A percentile compares a stretch with the other conserved stretches of the same genome.
phyloP scores from a whole-genome alignment of 1,284 basidiomycete genomes.

The Apiotrichum domesticum region DNA sequence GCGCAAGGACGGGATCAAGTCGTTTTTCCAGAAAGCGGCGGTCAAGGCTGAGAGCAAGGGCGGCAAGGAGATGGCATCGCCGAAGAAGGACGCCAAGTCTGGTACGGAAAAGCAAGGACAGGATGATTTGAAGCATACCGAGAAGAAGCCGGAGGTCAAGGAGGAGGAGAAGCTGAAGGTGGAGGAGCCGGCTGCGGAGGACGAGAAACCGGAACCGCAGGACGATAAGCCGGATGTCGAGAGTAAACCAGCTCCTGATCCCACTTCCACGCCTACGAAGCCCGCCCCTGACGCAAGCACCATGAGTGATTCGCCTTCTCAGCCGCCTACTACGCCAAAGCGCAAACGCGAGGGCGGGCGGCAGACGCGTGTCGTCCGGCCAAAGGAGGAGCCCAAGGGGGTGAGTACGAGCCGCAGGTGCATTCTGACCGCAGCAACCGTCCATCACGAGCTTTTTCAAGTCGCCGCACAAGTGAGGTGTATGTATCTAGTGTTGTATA shows the following conservation, averaged over 20 bases:
- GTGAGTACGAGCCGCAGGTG: constrained; percentile 14
- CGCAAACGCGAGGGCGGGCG: constrained; percentile 18
- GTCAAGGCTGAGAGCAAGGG: not conserved
- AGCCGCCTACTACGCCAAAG: not conserved
- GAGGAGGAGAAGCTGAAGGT: not conserved
- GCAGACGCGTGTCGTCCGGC: constrained; percentile 32
- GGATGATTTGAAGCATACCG: too few species aligned
- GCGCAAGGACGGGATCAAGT: constrained; percentile 80
- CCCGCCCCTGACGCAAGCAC: not conserved
- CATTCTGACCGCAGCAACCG: constrained; percentile 25
- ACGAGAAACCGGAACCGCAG: not conserved
- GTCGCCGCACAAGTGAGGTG: constrained; percentile 20
- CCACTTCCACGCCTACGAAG: not conserved
- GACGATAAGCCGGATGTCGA: not conserved
- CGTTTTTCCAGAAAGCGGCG: constrained; percentile 70
- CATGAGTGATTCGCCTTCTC: not conserved
- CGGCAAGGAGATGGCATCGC: not conserved
- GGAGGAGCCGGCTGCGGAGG: not conserved
- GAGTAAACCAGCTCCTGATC: not conserved
- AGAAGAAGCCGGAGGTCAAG: not conserved
- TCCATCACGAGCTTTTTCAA: constrained; percentile 37
- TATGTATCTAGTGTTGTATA: too few species aligned
- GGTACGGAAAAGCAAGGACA: constrained; percentile 11
- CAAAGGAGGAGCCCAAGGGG: constrained; percentile 18
- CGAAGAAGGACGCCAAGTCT: not conserved